These are phyloP conservation scores for Russula sp. DNA, from an alignment of 768 basidiomycete genomes.

Conservation along the genomic window DNA sequence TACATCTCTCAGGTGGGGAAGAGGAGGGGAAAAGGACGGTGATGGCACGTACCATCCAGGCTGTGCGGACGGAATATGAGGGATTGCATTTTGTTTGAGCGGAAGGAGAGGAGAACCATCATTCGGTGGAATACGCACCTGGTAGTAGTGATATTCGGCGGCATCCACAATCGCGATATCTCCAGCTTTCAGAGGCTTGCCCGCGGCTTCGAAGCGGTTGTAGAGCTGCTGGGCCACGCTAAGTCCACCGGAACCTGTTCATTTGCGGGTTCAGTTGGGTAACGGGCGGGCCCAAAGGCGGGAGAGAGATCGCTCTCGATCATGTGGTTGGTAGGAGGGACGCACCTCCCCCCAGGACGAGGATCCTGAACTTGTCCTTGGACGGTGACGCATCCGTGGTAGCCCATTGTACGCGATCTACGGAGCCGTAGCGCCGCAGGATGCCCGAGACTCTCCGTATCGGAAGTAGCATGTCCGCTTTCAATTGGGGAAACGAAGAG, in stretches of 20 bases:
- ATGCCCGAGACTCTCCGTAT: conserved; percentile 12
- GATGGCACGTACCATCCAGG: conserved; percentile 72
- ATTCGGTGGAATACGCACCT: conserved; percentile 36
- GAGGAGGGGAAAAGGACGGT: background rate
- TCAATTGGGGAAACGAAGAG: background rate
- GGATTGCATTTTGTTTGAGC: conserved; percentile 6
- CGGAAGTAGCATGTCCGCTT: conserved; percentile 8
- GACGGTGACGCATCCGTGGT: conserved; percentile 32
- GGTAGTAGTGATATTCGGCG: conserved; percentile 78
- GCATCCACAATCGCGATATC: conserved; percentile 86
- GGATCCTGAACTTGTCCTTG: conserved; percentile 64
- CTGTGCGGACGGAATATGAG: conserved; percentile 33
- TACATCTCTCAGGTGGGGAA: background rate
- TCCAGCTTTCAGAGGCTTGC: conserved; percentile 55
- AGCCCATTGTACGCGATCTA: conserved; percentile 24
- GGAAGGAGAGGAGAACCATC: background rate
- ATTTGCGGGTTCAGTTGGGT: background rate
- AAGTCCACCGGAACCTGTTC: conserved; percentile 70
- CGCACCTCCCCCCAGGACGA: conserved; percentile 84
- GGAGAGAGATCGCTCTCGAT: background rate
- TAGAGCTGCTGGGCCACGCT: conserved; percentile 84
- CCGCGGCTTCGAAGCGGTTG: conserved; percentile 64
- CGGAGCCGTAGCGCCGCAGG: background rate
- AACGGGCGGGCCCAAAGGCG: background rate
- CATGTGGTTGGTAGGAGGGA: conserved; percentile 17